These are phyloP conservation scores for Fusarium odoratissimum DNA, from an alignment of 2,329 filamentous ascomycete genomes.

Conservation along the genomic window DNA sequence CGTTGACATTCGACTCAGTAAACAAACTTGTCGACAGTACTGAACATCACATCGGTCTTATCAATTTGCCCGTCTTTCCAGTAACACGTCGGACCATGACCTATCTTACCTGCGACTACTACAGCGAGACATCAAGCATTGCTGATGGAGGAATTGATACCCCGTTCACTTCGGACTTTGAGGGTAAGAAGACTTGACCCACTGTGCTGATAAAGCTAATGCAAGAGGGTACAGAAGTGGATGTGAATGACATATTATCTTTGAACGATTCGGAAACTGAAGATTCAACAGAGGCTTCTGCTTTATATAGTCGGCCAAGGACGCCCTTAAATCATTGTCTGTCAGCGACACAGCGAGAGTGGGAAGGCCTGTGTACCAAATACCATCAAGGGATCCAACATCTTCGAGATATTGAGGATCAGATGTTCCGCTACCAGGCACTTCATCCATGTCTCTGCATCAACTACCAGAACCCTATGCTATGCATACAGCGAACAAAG, in stretches of 20 bases:
- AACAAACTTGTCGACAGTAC: background rate
- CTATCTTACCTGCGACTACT: background rate
- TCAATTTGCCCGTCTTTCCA: rapidly evolving
- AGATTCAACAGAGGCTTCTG: background rate
- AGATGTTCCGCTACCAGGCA: background rate
- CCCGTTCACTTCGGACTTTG: background rate
- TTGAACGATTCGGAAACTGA: background rate
- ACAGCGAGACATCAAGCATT: background rate
- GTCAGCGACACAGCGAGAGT: background rate
- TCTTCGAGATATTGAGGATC: background rate
- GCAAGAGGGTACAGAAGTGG: background rate
- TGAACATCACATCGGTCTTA: background rate
- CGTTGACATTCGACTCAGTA: background rate
- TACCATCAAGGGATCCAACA: background rate
- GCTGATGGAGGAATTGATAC: background rate
- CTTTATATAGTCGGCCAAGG: background rate
- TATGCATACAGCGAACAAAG: rapidly evolving
- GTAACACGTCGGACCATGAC: background rate
- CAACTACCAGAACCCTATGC: rapidly evolving
- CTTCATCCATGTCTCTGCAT: background rate
- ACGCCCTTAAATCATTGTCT: background rate
- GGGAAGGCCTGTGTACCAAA: background rate
- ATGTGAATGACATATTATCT: background rate
- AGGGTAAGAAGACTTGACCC: background rate
- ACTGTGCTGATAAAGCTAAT: background rate